Base-by-base conservation (phyloP, 345 rosid genomes). In the Melaleuca quinquenervia region DNA sequence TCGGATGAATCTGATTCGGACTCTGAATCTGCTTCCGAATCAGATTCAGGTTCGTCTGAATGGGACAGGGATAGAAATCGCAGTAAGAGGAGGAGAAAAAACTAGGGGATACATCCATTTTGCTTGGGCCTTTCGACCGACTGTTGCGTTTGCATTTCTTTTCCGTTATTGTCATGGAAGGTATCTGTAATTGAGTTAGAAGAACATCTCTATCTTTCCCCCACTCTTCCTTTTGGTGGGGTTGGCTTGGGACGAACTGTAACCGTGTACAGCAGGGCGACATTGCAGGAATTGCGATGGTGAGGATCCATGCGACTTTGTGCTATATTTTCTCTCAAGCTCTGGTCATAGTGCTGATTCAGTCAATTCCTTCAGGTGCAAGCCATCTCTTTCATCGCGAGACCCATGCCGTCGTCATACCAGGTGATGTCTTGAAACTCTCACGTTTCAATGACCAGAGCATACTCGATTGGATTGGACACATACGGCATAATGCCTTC, bases 1-100 rank as follows among this genome's bases (percentile, higher is more conserved):
- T 89, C 91, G 22, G 90, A 87, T 7, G 90, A 86, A n/a, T 56
- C 88, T 6, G 56, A 75, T 8, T 56, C 88, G 6, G 56, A 75
- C 5, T 75, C 88, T 22, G 88, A 70, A 26, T 82, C 87, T 24
- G 32, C 78, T 52, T 83, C 84, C 29, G 84, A 83, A 83, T 52
- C 62, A 6, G 86, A 86, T 15, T 87, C 86, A 1, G 44, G 86
- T 83, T 84, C 86, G 5, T 82, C 82, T 48, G 86, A 49, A n/a
- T 55, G 84, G 18, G 88, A 87, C 3, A 50, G 64, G 41, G 55
- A 78, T 24, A 84, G 88, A 54, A 83, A 8, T 51, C 36, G 62
- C 85, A 44, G 82, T 48, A 83, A 87, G 84, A 74, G 62, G 41
- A 87, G 82, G 82, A 87, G 58, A 55, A 87, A 82, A 82, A 50